These are phyloP conservation scores for Trichosporon sp. DNA, from an alignment of 1,284 basidiomycete genomes.

Conservation along the genomic window DNA sequence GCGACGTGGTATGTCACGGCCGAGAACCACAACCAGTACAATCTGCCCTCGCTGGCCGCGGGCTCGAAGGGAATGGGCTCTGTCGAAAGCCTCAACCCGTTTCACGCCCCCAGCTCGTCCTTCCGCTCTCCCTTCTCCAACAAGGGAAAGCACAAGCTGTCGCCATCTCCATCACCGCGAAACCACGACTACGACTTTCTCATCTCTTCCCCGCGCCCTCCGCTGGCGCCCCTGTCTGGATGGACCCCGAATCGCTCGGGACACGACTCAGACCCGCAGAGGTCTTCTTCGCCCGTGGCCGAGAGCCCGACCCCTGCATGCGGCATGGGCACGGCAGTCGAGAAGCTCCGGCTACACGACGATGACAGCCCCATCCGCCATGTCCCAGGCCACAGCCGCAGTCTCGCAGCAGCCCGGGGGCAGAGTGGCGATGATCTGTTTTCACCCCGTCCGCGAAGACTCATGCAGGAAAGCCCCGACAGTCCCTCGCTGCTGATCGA, in stretches of 20 bases:
- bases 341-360: slow-evolving; percentile 38
- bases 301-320: slow-evolving; percentile 41
- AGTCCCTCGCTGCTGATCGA: slow-evolving; percentile 13
- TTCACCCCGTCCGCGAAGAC: slow-evolving; percentile 13
- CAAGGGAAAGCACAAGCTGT: slow-evolving; percentile 42
- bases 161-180: slow-evolving; percentile 36
- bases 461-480: slow-evolving; percentile 3
- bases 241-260: slow-evolving; percentile 9
- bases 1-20: slow-evolving; percentile 5
- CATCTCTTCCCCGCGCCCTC: slow-evolving; percentile 42
- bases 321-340: slow-evolving; percentile 40
- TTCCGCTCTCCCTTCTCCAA: slow-evolving; percentile 15
- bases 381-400: slow-evolving; percentile 42
- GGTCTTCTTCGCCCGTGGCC: slow-evolving; percentile 32
- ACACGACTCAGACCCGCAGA: background rate
- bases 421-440: slow-evolving; percentile 18
- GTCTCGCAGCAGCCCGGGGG: slow-evolving; percentile 22
- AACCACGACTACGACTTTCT: slow-evolving; percentile 46
- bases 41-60: slow-evolving; percentile 1
- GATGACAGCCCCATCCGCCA: slow-evolving; percentile 41
- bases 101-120: slow-evolving; percentile 11
- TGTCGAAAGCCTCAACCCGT: slow-evolving; percentile 9
- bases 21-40: background rate
- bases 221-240: slow-evolving; percentile 1
- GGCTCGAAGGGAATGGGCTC: background rate